phyloP scores from a whole-genome alignment of 179 eudicot species.

The Sideroxylon spinosum region DNA sequence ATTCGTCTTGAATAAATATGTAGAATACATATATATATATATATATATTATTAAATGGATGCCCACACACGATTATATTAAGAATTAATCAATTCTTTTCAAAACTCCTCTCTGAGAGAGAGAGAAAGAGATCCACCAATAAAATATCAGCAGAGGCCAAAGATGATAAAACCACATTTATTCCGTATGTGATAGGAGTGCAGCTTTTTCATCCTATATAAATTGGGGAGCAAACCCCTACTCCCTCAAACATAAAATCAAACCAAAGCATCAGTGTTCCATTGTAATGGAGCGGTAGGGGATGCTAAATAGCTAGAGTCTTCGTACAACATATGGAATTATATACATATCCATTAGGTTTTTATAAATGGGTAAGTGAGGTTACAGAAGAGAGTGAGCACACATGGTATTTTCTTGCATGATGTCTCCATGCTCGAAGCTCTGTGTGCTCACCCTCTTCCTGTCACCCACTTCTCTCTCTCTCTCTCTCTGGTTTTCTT shows the following conservation, averaged over 20 bases:
- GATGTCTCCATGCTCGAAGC: constrained; percentile 48
- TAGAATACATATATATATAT: too few species aligned
- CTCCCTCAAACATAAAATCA: background rate
- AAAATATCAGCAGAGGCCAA: background rate
- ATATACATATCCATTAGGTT: background rate
- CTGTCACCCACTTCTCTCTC: constrained; percentile 35
- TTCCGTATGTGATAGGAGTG: background rate
- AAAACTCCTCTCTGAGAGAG: too few species aligned
- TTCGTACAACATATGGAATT: background rate
- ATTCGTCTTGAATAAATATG: too few species aligned
- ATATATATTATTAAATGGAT: too few species aligned
- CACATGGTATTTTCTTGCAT: constrained; percentile 53
- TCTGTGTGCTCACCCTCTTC: constrained; percentile 65
- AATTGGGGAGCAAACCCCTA: background rate
- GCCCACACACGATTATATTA: too few species aligned
- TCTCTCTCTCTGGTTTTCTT: constrained; percentile 10
- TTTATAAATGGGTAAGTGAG: constrained; percentile 34
- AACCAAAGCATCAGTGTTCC: background rate
- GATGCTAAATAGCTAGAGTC: background rate
- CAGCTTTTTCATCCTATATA: background rate
- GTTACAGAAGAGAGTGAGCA: constrained; percentile 98
- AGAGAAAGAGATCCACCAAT: background rate
- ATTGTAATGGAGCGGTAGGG: background rate
- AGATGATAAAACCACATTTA: background rate
- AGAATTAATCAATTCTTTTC: too few species aligned